These are phyloP conservation scores for Stentor roeselii DNA, from an alignment of 73 alveolate species.

Conservation along the genomic window DNA sequence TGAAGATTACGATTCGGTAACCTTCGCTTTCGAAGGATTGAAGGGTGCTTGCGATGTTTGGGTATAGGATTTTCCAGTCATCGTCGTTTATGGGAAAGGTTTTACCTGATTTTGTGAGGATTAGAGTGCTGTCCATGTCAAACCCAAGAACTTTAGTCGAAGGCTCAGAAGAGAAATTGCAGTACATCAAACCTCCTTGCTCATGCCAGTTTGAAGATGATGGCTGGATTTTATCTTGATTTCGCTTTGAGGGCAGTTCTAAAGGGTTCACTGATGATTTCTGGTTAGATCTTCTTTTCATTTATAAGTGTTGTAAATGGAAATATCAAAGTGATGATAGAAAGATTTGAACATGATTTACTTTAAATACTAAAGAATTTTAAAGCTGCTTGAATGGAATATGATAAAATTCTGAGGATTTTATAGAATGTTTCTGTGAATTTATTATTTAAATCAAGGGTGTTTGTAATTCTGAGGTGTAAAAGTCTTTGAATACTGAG, in stretches of 20 bases:
- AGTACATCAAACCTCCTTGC: not conserved
- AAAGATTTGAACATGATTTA: no score
- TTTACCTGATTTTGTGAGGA: conserved; percentile 65
- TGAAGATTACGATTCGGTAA: conserved; percentile 58
- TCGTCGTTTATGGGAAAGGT: conserved; percentile 62
- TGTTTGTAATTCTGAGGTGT: no score
- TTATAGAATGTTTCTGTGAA: no score
- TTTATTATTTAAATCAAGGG: no score
- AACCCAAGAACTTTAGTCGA: conserved; percentile 54
- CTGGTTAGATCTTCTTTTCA: not conserved
- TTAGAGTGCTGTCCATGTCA: conserved; percentile 84
- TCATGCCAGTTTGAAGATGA: not conserved
- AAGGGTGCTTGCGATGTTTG: conserved; percentile 44
- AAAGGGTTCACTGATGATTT: not conserved
- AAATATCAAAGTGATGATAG: no score
- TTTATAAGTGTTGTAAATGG: not conserved
- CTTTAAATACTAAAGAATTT: no score
- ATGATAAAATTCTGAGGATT: no score
- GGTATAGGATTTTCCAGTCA: conserved; percentile 81
- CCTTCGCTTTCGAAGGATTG: conserved; percentile 53
- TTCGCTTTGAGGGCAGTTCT: not conserved
- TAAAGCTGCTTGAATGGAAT: no score
- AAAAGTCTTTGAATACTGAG: no score
- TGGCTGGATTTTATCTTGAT: not conserved
- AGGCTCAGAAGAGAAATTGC: not conserved